phyloP scores from a whole-genome alignment of 164 flowering plant genomes.

The Cinnamomum micranthum region DNA sequence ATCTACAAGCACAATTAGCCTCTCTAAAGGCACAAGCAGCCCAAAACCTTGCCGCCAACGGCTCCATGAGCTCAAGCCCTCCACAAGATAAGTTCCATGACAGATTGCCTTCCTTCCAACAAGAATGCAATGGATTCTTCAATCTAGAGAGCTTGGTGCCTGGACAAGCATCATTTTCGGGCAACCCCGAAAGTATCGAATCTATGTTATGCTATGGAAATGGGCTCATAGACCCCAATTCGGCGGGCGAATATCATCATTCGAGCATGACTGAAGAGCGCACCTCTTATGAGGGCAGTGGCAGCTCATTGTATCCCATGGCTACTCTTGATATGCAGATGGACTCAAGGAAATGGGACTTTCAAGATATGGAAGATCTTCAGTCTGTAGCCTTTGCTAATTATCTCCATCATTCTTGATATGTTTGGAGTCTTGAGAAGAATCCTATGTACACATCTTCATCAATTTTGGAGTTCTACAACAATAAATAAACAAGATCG shows the following conservation, averaged over 20 bases:
- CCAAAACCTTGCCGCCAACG: slow-evolving; percentile 30
- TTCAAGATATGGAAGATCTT: slow-evolving; percentile 60
- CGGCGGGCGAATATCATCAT: slow-evolving; percentile 21
- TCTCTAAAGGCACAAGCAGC: slow-evolving; percentile 67
- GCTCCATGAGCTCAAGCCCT: slow-evolving; percentile 27
- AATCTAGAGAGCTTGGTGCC: slow-evolving; percentile 31
- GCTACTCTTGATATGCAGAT: slow-evolving; percentile 47
- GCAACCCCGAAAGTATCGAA: background rate
- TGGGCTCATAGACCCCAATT: slow-evolving; percentile 21
- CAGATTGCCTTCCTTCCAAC: slow-evolving; percentile 27
- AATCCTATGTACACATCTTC: background rate
- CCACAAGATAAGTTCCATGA: slow-evolving; percentile 23
- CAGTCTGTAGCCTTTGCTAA: slow-evolving; percentile 58
- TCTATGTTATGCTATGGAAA: slow-evolving; percentile 19
- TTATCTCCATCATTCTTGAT: slow-evolving; percentile 42
- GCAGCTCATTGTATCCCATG: slow-evolving; percentile 36
- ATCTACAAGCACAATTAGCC: slow-evolving; percentile 73
- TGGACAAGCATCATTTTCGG: background rate
- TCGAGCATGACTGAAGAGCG: slow-evolving; percentile 30
- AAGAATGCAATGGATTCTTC: slow-evolving; percentile 41
- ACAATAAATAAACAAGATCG: background rate
- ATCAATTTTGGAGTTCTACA: background rate
- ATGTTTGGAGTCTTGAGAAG: background rate
- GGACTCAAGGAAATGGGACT: slow-evolving; percentile 45
- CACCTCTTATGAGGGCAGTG: slow-evolving; percentile 20